A percentile compares a stretch with the other conserved stretches of the same genome.
These are phyloP conservation scores for Oryza meridionalis DNA, from an alignment of 176 grass and related monocot species.

Conservation along the genomic window DNA sequence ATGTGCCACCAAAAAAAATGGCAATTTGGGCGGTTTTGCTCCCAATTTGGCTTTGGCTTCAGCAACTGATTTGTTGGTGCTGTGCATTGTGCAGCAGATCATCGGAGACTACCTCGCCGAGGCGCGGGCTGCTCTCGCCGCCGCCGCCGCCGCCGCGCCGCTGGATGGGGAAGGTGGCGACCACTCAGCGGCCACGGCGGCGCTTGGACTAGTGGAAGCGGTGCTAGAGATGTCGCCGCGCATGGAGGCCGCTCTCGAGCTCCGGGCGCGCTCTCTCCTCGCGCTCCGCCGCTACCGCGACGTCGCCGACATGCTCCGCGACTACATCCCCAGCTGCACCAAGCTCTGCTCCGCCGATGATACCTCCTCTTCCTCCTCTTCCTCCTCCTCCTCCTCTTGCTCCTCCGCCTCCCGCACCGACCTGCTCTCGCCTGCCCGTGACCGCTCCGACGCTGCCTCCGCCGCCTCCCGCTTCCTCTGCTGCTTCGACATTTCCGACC, in stretches of 20 bases:
- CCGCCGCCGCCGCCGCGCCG: background rate
- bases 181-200: conserved; percentile 52
- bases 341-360: conserved; percentile 37
- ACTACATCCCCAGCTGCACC: conserved; percentile 84
- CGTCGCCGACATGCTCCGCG: conserved; percentile 84
- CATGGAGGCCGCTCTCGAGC: conserved; percentile 74
- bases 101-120: conserved; percentile 57
- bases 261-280: conserved; percentile 70
- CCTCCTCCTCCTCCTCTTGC: conserved; percentile 12
- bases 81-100: conserved; percentile 42
- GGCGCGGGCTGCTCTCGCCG: conserved; percentile 55
- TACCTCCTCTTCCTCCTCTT: background rate
- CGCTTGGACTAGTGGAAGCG: conserved; percentile 53
- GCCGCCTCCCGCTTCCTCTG: conserved; percentile 49
- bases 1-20: background rate
- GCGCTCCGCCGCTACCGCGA: conserved; percentile 79
- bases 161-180: conserved; percentile 10
- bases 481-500: conserved; percentile 69
- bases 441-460: conserved; percentile 43
- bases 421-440: conserved; percentile 57
- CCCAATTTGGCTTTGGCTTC: background rate
- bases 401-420: conserved; percentile 50
- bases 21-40: background rate
- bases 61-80: background rate
- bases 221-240: conserved; percentile 72